Evolutionary conservation across 805 yeast genomes (phyloP).

Genomic region (Ogataea zsoltii): DNA sequence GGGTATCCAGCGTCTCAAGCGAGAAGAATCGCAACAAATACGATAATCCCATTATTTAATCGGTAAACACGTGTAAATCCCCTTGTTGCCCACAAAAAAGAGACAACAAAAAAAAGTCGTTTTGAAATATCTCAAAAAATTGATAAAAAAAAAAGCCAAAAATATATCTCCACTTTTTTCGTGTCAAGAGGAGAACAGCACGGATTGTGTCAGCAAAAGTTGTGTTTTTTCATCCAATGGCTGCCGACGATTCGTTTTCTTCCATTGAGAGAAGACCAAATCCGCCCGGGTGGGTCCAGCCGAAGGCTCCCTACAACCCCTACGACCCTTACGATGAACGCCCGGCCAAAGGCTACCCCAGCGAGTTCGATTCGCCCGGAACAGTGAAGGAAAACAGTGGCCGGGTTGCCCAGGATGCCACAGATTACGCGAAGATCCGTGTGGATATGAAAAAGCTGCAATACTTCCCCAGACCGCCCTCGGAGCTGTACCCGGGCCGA

Average conservation of each 20-base stretch:
- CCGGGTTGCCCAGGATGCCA: slow-evolving; percentile 59
- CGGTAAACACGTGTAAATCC: background rate
- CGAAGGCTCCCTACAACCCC: slow-evolving; percentile 83
- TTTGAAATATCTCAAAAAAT: background rate
- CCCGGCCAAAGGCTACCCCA: slow-evolving; percentile 85
- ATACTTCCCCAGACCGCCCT: slow-evolving; percentile 76
- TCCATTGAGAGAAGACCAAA: slow-evolving; percentile 61
- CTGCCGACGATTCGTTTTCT: too few relatives aligned
- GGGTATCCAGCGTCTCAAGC: slow-evolving; percentile 52
- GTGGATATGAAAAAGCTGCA: slow-evolving; percentile 73
- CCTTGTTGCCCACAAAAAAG: slow-evolving; percentile 2
- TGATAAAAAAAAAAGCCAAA: too few relatives aligned
- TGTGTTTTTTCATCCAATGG: background rate
- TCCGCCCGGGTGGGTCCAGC: slow-evolving; percentile 79
- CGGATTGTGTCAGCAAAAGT: background rate
- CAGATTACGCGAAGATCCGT: slow-evolving; percentile 66
- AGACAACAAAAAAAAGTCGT: slow-evolving; percentile 1
- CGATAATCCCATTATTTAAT: slow-evolving; percentile 7
- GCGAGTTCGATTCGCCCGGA: slow-evolving; percentile 73
- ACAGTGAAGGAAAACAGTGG: slow-evolving; percentile 46
- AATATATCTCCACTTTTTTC: background rate
- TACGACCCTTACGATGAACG: slow-evolving; percentile 75
- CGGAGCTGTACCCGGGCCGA: slow-evolving; percentile 77
- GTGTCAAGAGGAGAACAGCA: background rate
- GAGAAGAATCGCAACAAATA: slow-evolving; percentile 41